A percentile compares a stretch with the other conserved stretches of the same genome.
These are phyloP conservation scores for Yarrowia deformans DNA, from an alignment of 805 yeast genomes.

Conservation along the genomic window DNA sequence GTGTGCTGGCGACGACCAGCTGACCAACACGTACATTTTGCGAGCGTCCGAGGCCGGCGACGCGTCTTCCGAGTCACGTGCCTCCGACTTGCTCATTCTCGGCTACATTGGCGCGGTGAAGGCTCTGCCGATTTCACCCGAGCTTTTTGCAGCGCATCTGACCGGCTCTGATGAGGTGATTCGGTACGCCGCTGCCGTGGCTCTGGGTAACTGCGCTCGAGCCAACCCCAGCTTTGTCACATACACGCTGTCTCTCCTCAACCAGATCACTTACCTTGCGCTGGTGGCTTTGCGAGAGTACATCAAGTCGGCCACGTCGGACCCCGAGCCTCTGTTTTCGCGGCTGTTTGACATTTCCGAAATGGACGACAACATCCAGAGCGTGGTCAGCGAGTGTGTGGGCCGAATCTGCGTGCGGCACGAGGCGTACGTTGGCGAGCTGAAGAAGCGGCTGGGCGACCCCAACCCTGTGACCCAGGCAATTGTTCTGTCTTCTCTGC, in stretches of 20 bases:
- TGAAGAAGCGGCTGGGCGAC: conserved; percentile 46
- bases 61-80: not conserved
- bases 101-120: conserved; percentile 58
- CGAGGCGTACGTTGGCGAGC: conserved; percentile 47
- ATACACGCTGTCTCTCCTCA: conserved; percentile 13
- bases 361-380: conserved; percentile 40
- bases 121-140: conserved; percentile 50
- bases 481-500: conserved; percentile 51
- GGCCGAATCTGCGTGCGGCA: conserved; percentile 47
- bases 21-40: conserved; percentile 5
- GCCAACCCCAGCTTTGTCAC: conserved; percentile 24
- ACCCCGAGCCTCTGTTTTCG: conserved; percentile 13
- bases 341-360: conserved; percentile 21
- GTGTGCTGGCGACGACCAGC: conserved; percentile 22
- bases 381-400: conserved; percentile 45
- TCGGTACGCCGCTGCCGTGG: conserved; percentile 56
- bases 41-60: conserved; percentile 5
- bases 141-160: conserved; percentile 52
- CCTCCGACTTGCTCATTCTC: conserved; percentile 52
- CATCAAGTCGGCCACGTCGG: conserved; percentile 19
- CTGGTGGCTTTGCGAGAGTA: conserved; percentile 34
- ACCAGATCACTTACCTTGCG: conserved; percentile 17
- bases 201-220: conserved; percentile 25
- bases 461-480: conserved; percentile 43
- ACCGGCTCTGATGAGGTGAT: conserved; percentile 51